These are phyloP conservation scores for Grifola frondosa DNA, from an alignment of 1,284 basidiomycete genomes.

Conservation along the genomic window DNA sequence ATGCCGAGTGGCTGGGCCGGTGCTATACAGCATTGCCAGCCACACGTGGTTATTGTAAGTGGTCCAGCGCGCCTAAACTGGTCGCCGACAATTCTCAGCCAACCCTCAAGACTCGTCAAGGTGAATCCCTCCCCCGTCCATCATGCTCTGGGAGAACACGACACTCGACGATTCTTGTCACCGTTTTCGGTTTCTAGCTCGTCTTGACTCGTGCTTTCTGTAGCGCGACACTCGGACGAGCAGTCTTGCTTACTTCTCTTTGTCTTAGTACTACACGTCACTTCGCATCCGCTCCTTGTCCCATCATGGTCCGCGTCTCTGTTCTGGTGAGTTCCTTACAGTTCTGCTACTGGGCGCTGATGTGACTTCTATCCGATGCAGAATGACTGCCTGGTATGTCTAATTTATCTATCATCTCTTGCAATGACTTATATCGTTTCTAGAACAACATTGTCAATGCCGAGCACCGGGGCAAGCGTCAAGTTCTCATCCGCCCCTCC, in stretches of 20 bases:
- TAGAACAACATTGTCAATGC: slow-evolving; percentile 98
- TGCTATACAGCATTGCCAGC: slow-evolving; percentile 30
- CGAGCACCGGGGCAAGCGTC: slow-evolving; percentile 96
- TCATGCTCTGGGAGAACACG: slow-evolving; percentile 18
- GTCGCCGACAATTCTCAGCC: too few species aligned
- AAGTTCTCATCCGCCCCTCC: slow-evolving; percentile 93
- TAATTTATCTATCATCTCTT: not conserved
- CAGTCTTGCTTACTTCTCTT: slow-evolving; percentile 40
- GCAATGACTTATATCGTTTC: not conserved
- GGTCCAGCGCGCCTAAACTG: too few species aligned
- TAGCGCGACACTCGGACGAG: slow-evolving; percentile 84
- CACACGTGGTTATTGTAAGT: slow-evolving; percentile 11
- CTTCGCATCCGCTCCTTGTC: slow-evolving; percentile 17
- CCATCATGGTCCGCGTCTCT: slow-evolving; percentile 81
- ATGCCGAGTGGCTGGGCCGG: slow-evolving; percentile 20
- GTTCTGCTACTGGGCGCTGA: not conserved
- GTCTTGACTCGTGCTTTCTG: slow-evolving; percentile 78
- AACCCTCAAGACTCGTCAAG: slow-evolving; percentile 33
- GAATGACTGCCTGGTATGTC: slow-evolving; percentile 79
- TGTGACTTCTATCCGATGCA: slow-evolving; percentile 27
- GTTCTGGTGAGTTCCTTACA: slow-evolving; percentile 61
- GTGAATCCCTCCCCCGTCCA: slow-evolving; percentile 30
- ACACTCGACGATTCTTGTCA: slow-evolving; percentile 26
- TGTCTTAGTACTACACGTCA: slow-evolving; percentile 25
- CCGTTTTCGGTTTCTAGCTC: slow-evolving; percentile 38